Base-by-base conservation (phyloP, 1,284 basidiomycete genomes). In the Tilletia indica region DNA sequence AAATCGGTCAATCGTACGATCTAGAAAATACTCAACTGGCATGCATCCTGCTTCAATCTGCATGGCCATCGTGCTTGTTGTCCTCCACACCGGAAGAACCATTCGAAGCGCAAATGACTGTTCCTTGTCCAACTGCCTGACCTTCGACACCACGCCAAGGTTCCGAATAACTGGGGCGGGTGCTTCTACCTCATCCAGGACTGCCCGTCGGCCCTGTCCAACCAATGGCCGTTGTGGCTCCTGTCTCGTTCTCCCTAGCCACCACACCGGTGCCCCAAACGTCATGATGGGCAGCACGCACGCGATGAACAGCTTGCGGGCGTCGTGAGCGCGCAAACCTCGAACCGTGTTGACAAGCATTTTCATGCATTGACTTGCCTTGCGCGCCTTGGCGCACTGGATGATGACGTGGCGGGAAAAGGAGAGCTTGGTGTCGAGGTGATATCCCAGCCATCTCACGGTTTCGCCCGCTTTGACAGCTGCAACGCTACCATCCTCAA, bases 331-430 rank as follows among this genome's bases (percentile, higher is more conserved):
- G 9, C 73, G 73, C 0, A 87, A 77, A 2, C 86, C 85, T 0
- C 80, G 75, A 0, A 82, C 71, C 0, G 85, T 85, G 78, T 86
- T 86, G 4, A 85, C 83, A 0, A 86, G 83, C 80, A 86, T 84
- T 0, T 74, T 73, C 0, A 86, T 68, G 0, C 79, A 78, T 8
- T 66, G 69, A 2, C 85, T 76, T 0, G 83, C 79, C 47, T 70
- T 77, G 9, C 64, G 47, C 0, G 78, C 84, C 25, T 78, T 75
- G 3, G 70, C 74, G 0, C 78, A 74, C 42, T 82, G 75, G n/a
- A 71, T 70, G 42, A 76, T 58, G 14, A 84, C 72, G 51, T 85
- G 85, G 4, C 75, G 70, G 21, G 74, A 70, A 71, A 85, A 85
- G 0, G 16, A 31, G 1, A 86, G 82, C 19, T 76, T 70, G 0